Base-by-base conservation (phyloP, 169 alveolate genomes). In the Fabrea salina region DNA sequence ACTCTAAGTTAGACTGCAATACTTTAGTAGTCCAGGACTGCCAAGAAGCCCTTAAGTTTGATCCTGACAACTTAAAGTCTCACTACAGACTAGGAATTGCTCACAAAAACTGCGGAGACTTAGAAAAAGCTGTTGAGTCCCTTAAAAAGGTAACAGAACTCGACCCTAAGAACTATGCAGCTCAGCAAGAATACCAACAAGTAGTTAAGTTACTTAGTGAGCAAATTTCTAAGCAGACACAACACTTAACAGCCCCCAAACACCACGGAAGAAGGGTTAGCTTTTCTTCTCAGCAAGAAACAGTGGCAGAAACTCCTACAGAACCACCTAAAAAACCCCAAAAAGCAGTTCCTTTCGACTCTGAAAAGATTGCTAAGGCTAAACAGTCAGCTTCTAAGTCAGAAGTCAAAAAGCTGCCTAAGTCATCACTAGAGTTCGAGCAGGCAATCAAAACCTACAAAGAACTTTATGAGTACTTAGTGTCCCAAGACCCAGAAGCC, bases 121-220 rank as follows among this genome's bases (percentile, higher is more conserved):
- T 66, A 71, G 76, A 76, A 41, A 85, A 84, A 25, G 83, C 86
- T 13, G 49, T 79, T 43, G 53, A 66, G 39, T 88, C 84, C 40
- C 61, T 84, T 33, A 50, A 81, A 40, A 68, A 53, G 39, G 74
- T 88, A 37, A 41, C 76, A 4, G 80, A 78, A 68, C 44, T 75
- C 53, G 87, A 88, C 22, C 85, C 86, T 8, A 74, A 57, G 30
- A 85, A 82, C 72, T 64, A 47, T 22, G 87, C 81, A 37, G 79
- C 83, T 54, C 59, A 77, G 22, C 71, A 61, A 37, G 88, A 88
- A 50, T 44, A 82, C 16, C 82, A 85, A 39, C 51, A 80, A 6
- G 40, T 44, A 19, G 35, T 79, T 71, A 79, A 58, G 51, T 16
- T 44, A 27, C 27, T 78, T 33, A 68, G 50, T 39, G 61, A 83